A percentile compares a stretch with the other conserved stretches of the same genome.
Conservation (phyloP, 177 flowering plant genomes). For the Telopea speciosissima region DNA sequence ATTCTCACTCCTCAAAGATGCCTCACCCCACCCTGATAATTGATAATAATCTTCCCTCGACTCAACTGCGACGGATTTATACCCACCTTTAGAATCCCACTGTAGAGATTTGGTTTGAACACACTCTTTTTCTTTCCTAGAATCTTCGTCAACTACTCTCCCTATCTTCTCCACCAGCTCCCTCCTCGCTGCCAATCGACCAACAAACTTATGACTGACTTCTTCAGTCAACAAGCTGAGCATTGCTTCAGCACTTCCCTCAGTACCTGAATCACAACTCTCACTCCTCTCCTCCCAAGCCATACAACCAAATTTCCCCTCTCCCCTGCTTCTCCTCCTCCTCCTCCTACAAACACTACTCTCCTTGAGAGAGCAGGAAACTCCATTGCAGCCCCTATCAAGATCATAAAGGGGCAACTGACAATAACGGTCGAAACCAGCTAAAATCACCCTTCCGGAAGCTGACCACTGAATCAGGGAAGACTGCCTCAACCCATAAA, state of each 20-base stretch:
- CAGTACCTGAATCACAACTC: no score
- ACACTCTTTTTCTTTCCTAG: conserved; percentile 23
- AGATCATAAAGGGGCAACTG: conserved; percentile 29
- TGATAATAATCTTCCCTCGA: no score
- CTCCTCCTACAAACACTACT: conserved; percentile 18
- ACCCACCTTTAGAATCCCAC: no score
- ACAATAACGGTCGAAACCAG: conserved; percentile 24
- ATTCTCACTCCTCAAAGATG: conserved; percentile 24
- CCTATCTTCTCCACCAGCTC: conserved; percentile 25
- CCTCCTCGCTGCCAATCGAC: conserved; percentile 14
- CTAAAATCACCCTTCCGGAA: conserved; percentile 40
- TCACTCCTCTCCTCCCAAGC: no score
- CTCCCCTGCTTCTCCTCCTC: conserved; percentile 22
- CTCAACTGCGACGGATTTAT: no score
- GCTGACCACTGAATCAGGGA: conserved; percentile 51
- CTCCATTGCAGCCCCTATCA: conserved; percentile 25
- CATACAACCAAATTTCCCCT: conserved; percentile 19
- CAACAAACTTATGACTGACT: conserved; percentile 21
- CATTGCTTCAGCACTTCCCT: conserved; percentile 52
- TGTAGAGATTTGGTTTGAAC: conserved; percentile 20
- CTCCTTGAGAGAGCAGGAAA: conserved; percentile 24
- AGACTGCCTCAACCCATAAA: conserved; percentile 73
- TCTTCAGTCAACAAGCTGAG: conserved; percentile 66
- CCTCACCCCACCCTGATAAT: conserved; percentile 27
- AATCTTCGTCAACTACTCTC: conserved; percentile 17